Percentiles rank a stretch among this genome's conserved stretches.
These are phyloP conservation scores for Athelia sp. DNA, from an alignment of 1,284 basidiomycete genomes.

Conservation along the genomic window DNA sequence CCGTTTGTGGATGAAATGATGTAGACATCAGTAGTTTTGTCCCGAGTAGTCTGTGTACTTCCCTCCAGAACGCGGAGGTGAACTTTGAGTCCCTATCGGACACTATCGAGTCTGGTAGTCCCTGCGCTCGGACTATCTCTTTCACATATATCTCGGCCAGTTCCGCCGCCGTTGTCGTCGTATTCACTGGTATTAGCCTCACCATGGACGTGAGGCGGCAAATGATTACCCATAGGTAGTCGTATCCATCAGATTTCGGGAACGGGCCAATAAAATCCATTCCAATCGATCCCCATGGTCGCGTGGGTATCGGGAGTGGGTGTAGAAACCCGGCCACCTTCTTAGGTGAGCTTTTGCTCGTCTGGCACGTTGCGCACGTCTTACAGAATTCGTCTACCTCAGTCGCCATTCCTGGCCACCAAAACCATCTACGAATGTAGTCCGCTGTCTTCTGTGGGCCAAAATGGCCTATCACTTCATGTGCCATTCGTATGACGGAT, in stretches of 20 bases:
- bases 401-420: constrained; percentile 24
- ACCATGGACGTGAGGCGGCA: constrained; percentile 27
- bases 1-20: constrained; percentile 19
- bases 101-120: constrained; percentile 20
- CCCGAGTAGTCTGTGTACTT: constrained; percentile 17
- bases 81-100: constrained; percentile 16
- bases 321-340: constrained; percentile 22
- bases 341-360: constrained; percentile 14
- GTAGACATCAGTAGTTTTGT: constrained; percentile 18
- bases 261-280: constrained; percentile 35
- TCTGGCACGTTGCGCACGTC: constrained; percentile 24
- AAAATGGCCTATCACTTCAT: constrained; percentile 21
- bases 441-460: constrained; percentile 17
- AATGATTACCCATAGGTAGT: constrained; percentile 30
- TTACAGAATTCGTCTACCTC: constrained; percentile 21
- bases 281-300: constrained; percentile 25
- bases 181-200: constrained; percentile 27
- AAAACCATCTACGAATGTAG: constrained; percentile 27
- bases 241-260: constrained; percentile 20
- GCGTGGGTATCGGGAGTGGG: constrained; percentile 19
- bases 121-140: constrained; percentile 28
- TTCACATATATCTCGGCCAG: constrained; percentile 25
- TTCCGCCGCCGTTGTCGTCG: constrained; percentile 20
- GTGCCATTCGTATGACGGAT: constrained; percentile 20
- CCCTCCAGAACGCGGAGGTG: constrained; percentile 18